Conservation (phyloP, 108 stramenopile species). For the Nitzschia putrida region DNA sequence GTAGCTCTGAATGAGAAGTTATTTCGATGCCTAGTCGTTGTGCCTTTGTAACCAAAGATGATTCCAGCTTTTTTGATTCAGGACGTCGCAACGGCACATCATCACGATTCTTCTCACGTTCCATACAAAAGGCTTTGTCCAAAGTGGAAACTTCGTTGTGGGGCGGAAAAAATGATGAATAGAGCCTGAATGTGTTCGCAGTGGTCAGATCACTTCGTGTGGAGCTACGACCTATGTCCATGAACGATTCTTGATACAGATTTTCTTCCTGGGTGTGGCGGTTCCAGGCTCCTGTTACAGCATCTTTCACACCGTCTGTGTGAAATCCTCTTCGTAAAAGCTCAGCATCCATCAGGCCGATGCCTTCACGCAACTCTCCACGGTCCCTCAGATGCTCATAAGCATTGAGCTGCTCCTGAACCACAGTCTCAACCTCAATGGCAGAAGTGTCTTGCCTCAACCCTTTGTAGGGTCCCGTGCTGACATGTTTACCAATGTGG, state of each 20-base stretch:
- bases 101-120: conserved; percentile 7
- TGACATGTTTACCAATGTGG: conserved; percentile 63
- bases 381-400: conserved; percentile 56
- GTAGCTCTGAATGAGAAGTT: conserved; percentile 27
- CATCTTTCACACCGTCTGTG: conserved; percentile 66
- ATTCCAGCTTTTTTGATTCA: conserved; percentile 4
- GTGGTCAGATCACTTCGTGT: conserved; percentile 77
- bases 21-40: conserved; percentile 41
- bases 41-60: conserved; percentile 41
- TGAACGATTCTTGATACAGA: conserved; percentile 69
- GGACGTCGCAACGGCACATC: conserved; percentile 2
- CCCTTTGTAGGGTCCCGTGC: conserved; percentile 69
- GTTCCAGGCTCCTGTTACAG: conserved; percentile 52
- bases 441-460: conserved; percentile 74
- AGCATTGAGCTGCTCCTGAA: conserved; percentile 78
- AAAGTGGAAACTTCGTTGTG: conserved; percentile 42
- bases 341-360: conserved; percentile 56
- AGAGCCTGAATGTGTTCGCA: conserved; percentile 65
- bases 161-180: conserved; percentile 70
- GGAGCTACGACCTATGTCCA: conserved; percentile 44
- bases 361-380: conserved; percentile 41
- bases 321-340: conserved; percentile 64
- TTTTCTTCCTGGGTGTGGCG: conserved; percentile 53
- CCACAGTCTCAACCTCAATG: conserved; percentile 72
- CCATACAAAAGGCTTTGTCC: conserved; percentile 45